Evolutionary conservation across 2,329 filamentous ascomycete genomes (phyloP).

Genomic region (Fusarium pilosicola): DNA sequence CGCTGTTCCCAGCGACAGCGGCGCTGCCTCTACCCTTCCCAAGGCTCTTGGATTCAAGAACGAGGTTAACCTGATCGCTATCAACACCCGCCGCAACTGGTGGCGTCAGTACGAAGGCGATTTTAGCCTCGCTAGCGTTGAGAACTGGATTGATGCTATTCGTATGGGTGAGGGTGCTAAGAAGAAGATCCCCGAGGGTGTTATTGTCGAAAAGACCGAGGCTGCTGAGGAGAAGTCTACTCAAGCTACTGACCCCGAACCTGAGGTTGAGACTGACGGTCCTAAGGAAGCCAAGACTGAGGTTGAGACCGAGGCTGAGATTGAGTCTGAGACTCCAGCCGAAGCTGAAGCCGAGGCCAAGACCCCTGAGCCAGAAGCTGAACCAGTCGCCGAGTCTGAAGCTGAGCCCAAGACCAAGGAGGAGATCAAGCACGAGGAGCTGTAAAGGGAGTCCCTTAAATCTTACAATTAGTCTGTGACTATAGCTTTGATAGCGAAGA

Average conservation of each 20-base stretch:
- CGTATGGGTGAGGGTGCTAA: constrained; percentile 88
- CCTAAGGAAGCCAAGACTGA: constrained; percentile 39
- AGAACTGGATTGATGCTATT: constrained; percentile 91
- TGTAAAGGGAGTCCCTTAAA: constrained; percentile 48
- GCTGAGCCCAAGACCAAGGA: constrained; percentile 45
- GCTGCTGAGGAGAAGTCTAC: constrained; percentile 17
- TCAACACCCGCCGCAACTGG: constrained; percentile 89
- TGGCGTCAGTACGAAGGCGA: constrained; percentile 77
- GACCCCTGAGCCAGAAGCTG: constrained; percentile 35
- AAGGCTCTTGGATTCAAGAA: constrained; percentile 66
- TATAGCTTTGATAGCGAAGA: constrained; percentile 22
- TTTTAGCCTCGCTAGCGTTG: constrained; percentile 71
- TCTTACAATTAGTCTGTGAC: constrained; percentile 37
- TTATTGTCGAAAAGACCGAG: constrained; percentile 56
- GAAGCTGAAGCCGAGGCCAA: constrained; percentile 25
- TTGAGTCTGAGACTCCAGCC: constrained; percentile 21
- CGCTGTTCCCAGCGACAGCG: constrained; percentile 68
- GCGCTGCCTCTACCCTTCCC: constrained; percentile 55
- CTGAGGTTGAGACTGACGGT: constrained; percentile 38
- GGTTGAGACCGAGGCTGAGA: constrained; percentile 36
- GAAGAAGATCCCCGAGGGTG: constrained; percentile 73
- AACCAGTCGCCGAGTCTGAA: constrained; percentile 34
- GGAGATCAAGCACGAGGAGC: constrained; percentile 58
- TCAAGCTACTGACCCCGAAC: constrained; percentile 42
- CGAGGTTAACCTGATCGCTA: constrained; percentile 77